Evolutionary conservation across 495 filamentous ascomycete genomes (phyloP).

Genomic region (Parathielavia hyrcaniae): DNA sequence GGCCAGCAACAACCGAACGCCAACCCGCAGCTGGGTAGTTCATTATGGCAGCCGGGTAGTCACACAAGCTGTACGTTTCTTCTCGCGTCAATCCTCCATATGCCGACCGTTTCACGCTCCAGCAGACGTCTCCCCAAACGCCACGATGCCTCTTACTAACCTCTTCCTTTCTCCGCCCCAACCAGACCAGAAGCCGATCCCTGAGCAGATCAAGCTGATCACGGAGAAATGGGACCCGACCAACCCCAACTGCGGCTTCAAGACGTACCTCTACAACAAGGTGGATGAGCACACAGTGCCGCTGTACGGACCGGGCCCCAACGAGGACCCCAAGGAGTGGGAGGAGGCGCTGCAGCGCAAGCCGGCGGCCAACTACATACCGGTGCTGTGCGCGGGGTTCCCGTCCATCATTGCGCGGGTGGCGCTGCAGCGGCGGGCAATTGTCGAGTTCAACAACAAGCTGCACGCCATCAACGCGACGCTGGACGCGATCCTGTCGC

Average conservation of each 20-base stretch:
- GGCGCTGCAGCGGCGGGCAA: slow-evolving; percentile 64
- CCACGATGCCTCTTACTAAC: slow-evolving; percentile 18
- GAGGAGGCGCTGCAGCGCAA: slow-evolving; percentile 85
- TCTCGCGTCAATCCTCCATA: background rate
- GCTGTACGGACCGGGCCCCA: slow-evolving; percentile 69
- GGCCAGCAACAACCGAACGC: slow-evolving; percentile 34
- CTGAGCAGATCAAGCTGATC: slow-evolving; percentile 75
- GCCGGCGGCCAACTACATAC: slow-evolving; percentile 69
- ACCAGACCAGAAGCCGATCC: slow-evolving; percentile 68
- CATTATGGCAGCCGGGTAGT: slow-evolving; percentile 46
- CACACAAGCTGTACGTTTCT: slow-evolving; percentile 38
- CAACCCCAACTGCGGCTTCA: slow-evolving; percentile 68
- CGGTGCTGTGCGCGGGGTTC: slow-evolving; percentile 55
- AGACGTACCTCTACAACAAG: slow-evolving; percentile 90
- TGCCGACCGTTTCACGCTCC: no score
- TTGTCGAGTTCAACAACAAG: slow-evolving; percentile 66
- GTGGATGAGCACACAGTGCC: slow-evolving; percentile 72
- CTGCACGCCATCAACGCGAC: slow-evolving; percentile 87
- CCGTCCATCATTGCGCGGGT: slow-evolving; percentile 66
- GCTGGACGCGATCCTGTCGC: slow-evolving; percentile 68
- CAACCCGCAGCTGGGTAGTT: slow-evolving; percentile 34
- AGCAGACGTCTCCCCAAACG: background rate
- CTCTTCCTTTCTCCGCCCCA: background rate
- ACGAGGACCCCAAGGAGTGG: slow-evolving; percentile 81
- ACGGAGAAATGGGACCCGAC: slow-evolving; percentile 77